Conservation (phyloP, 1,284 basidiomycete genomes). For the Trichosporon faecale region DNA sequence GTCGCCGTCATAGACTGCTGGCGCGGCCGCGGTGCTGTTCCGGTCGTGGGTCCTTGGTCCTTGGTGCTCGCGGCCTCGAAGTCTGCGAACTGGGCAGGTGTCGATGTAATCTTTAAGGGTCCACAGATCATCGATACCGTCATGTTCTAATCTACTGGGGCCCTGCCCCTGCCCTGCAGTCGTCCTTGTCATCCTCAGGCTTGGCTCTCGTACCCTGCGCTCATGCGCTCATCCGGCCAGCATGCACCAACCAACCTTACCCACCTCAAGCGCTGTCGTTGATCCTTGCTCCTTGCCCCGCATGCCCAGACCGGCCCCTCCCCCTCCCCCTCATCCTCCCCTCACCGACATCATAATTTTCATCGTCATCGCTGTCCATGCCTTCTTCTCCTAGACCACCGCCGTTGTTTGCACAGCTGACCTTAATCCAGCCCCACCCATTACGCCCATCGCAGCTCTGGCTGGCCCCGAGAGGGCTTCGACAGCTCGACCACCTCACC, state of each 20-base stretch:
- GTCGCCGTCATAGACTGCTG: neutral
- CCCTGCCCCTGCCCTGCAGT: neutral
- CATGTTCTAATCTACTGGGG: constrained; percentile 9
- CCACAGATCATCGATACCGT: constrained; percentile 11
- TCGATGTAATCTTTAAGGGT: neutral
- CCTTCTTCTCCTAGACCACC: neutral
- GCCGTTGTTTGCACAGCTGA: neutral
- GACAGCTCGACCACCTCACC: neutral
- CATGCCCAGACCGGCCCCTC: neutral
- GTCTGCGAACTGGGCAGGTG: neutral
- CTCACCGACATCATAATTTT: constrained; percentile 2
- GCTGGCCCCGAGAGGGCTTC: neutral
- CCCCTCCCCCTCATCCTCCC: too few relatives aligned
- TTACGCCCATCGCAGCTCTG: neutral
- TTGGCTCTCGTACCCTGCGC: neutral
- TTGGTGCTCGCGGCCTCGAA: too few relatives aligned
- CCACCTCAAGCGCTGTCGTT: neutral
- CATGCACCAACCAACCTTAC: neutral
- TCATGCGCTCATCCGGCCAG: neutral
- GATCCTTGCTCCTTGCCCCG: neutral
- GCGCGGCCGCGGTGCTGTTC: neutral
- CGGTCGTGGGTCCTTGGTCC: too few relatives aligned
- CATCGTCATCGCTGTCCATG: neutral
- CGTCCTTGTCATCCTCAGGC: neutral
- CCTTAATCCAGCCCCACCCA: constrained; percentile 2